Evolutionary conservation across 1,284 basidiomycete genomes (phyloP).

Genomic region (Ceratobasidium sp.): DNA sequence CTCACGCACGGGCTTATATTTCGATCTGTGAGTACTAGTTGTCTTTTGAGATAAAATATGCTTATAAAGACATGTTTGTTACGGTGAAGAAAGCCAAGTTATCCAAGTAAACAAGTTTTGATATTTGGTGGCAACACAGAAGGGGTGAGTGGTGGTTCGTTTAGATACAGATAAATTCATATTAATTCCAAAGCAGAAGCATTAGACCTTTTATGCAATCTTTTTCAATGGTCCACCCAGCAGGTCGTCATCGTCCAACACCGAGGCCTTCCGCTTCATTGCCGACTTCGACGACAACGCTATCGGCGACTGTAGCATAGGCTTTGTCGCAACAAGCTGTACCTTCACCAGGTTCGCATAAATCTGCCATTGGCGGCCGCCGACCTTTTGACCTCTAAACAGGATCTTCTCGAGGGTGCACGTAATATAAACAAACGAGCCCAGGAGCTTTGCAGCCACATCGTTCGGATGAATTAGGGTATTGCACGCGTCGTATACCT

Average conservation of each 20-base stretch:
- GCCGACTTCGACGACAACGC: neutral
- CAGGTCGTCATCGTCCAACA: neutral
- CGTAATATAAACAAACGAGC: neutral
- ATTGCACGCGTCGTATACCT: neutral
- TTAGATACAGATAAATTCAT: neutral
- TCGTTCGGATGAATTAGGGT: neutral
- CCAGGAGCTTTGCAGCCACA: neutral
- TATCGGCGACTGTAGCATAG: neutral
- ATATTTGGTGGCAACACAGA: neutral
- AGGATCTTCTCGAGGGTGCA: conserved; percentile 1
- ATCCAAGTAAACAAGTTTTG: neutral
- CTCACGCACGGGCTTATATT: too few relatives aligned
- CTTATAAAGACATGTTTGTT: too few relatives aligned
- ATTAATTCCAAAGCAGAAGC: neutral
- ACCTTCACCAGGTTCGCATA: neutral
- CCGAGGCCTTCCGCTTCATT: neutral
- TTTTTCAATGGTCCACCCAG: neutral
- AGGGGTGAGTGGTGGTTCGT: neutral
- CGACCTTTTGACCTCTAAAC: neutral
- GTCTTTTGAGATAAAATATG: too few relatives aligned
- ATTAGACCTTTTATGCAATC: neutral
- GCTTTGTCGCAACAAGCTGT: neutral
- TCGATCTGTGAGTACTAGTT: too few relatives aligned
- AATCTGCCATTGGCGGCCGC: neutral
- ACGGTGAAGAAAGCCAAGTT: too few relatives aligned